Conservation (phyloP, 352 stramenopile species). For the Phytophthora kernoviae region DNA sequence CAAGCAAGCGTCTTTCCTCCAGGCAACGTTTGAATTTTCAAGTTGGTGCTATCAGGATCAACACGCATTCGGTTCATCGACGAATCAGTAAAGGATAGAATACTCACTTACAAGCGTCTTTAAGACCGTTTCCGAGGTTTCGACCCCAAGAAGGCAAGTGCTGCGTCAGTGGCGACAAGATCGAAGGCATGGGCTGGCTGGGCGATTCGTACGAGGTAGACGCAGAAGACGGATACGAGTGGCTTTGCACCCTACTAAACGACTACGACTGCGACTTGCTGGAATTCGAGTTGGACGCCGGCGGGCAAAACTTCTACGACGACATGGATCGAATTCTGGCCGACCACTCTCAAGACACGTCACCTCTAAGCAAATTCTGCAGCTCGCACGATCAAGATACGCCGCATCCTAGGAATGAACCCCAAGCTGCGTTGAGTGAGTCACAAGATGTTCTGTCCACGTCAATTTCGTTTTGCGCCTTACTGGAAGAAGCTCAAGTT, state of each 20-base stretch:
- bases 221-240: constrained; percentile 22
- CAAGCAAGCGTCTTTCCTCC: no score
- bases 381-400: constrained; percentile 11
- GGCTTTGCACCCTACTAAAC: constrained; percentile 32
- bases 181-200: constrained; percentile 12
- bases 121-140: neutral
- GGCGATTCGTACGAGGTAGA: neutral
- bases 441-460: neutral
- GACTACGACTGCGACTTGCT: constrained; percentile 33
- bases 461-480: constrained; percentile 11
- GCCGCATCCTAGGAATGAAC: constrained; percentile 6
- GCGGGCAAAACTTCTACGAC: constrained; percentile 38
- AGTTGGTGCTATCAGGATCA: neutral
- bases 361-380: constrained; percentile 2
- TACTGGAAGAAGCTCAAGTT: constrained; percentile 19
- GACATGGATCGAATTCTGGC: constrained; percentile 21
- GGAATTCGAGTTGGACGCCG: constrained; percentile 38
- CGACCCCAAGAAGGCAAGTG: neutral
- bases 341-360: neutral
- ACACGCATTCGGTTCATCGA: neutral
- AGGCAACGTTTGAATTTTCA: constrained; percentile 7
- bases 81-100: neutral
- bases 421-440: no score
- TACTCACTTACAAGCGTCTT: neutral
- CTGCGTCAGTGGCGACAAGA: neutral